Evolutionary conservation across 2,329 filamentous ascomycete genomes (phyloP).

Genomic region (Fusarium sp.): DNA sequence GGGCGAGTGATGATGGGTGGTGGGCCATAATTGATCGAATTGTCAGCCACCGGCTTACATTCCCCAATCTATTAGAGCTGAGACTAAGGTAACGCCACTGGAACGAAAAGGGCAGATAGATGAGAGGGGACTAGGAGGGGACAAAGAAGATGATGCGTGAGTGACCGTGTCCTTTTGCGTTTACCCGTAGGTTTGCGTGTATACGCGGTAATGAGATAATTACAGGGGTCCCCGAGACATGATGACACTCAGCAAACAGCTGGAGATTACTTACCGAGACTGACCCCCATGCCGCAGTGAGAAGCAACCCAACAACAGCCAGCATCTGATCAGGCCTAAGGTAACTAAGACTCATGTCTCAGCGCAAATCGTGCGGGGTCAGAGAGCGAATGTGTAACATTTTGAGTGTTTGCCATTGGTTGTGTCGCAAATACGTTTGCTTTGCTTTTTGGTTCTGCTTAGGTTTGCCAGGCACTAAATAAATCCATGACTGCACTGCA

Average conservation of each 20-base stretch:
- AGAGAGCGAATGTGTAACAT: conserved; percentile 7
- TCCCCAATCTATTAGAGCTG: background rate
- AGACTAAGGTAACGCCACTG: conserved; percentile 3
- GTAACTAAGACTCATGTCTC: background rate
- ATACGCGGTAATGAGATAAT: background rate
- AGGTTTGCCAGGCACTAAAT: background rate
- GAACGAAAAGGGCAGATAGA: background rate
- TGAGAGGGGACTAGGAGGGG: background rate
- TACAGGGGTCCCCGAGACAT: background rate
- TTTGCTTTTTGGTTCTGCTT: background rate
- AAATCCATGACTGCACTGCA: background rate
- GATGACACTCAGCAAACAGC: background rate
- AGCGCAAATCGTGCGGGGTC: conserved; percentile 7
- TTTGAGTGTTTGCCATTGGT: background rate
- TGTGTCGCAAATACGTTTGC: background rate
- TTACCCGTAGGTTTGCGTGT: background rate
- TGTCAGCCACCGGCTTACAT: background rate
- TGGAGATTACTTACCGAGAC: background rate
- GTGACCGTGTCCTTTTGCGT: background rate
- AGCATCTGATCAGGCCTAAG: background rate
- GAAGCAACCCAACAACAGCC: background rate
- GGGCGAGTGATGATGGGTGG: background rate
- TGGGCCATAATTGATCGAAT: background rate
- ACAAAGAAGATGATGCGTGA: background rate
- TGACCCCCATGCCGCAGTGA: background rate